These are phyloP conservation scores for Ramaria sp. DNA, from an alignment of 768 basidiomycete genomes.

Conservation along the genomic window DNA sequence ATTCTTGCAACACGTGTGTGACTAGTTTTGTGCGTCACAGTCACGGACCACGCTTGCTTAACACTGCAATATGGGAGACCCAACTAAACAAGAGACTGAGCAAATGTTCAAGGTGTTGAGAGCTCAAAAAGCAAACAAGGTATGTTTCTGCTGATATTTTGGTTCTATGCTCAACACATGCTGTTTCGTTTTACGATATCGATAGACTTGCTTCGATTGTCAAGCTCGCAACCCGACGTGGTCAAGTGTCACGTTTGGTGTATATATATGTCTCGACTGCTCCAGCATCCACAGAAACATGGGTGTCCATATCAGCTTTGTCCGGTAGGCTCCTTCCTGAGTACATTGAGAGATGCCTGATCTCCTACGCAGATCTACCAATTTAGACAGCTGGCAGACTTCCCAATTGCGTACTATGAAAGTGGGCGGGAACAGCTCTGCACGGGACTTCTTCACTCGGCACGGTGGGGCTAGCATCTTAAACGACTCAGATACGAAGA, in stretches of 20 bases:
- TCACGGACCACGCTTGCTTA: background rate
- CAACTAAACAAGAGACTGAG: conserved; percentile 79
- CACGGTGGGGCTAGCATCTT: conserved; percentile 70
- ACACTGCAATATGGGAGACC: conserved; percentile 45
- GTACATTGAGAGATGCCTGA: background rate
- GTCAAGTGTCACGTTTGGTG: conserved; percentile 92
- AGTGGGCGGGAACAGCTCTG: conserved; percentile 83
- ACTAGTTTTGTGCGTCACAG: background rate
- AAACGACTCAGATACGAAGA: conserved; percentile 68
- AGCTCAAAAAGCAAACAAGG: conserved; percentile 84
- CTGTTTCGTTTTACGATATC: background rate
- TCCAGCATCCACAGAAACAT: conserved; percentile 91
- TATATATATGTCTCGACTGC: conserved; percentile 97
- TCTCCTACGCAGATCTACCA: conserved; percentile 64
- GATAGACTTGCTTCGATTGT: conserved; percentile 87
- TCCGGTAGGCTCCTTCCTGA: conserved; percentile 50
- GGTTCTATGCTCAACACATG: background rate
- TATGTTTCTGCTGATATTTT: conserved; percentile 15
- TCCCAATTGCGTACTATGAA: conserved; percentile 92
- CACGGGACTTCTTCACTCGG: conserved; percentile 81
- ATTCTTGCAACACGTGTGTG: too few species aligned
- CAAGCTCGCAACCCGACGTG: conserved; percentile 93
- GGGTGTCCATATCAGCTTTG: conserved; percentile 97
- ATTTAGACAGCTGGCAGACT: conserved; percentile 91
- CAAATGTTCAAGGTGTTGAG: conserved; percentile 76